A percentile compares a stretch with the other conserved stretches of the same genome.
phyloP scores from a whole-genome alignment of 495 filamentous ascomycete species.

The Astrothelium subdiscretum region DNA sequence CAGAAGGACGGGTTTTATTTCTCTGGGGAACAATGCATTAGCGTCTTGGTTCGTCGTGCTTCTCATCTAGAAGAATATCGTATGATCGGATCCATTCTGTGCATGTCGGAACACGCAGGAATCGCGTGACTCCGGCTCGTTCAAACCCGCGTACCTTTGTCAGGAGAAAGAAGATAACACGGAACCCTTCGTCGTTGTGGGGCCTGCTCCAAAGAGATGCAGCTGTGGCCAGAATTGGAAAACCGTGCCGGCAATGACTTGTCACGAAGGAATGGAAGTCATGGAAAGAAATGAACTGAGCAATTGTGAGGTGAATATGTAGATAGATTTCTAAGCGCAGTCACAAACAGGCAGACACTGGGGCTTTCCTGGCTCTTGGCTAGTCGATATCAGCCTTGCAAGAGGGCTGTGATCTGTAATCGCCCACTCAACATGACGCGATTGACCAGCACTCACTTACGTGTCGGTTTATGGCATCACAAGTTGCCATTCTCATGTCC shows the following conservation, averaged over 20 bases:
- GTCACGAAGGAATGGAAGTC: background rate
- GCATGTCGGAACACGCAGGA: background rate
- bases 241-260: background rate
- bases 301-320: background rate
- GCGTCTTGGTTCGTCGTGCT: background rate
- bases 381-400: too few relatives aligned
- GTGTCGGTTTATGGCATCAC: background rate
- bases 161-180: background rate
- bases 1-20: background rate
- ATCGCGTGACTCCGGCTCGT: background rate
- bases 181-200: background rate
- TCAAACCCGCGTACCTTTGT: background rate
- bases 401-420: too few relatives aligned
- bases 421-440: too few relatives aligned
- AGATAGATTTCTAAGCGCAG: background rate
- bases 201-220: background rate
- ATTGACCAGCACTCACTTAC: background rate
- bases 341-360: background rate
- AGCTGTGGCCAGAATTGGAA: background rate
- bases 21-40: conserved; percentile 1
- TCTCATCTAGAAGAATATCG: background rate
- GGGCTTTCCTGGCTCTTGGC: too few relatives aligned
- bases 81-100: background rate
- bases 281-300: background rate
- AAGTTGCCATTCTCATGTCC: background rate